phyloP scores from a whole-genome alignment of 225 moss, liverwort and hornwort genomes.

The Bryoerythrophyllum caledonicum region DNA sequence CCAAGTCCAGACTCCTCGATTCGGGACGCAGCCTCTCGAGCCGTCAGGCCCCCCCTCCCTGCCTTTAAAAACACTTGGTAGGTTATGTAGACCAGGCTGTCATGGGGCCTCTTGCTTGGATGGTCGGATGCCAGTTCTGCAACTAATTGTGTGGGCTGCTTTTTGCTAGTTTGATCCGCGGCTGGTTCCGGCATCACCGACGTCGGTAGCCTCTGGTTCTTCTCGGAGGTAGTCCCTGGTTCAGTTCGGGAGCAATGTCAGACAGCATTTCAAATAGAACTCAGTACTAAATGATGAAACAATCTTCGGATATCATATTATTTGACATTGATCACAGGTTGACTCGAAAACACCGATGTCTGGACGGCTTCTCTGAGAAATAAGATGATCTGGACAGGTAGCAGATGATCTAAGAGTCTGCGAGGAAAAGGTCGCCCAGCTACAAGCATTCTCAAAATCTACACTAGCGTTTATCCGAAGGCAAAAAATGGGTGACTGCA shows the following conservation, averaged over 20 bases:
- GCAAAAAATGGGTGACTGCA: not conserved
- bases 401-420: not conserved
- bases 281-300: not conserved
- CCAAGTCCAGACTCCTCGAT: slow-evolving; percentile 53
- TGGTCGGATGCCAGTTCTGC: slow-evolving; percentile 60
- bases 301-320: not conserved
- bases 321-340: not conserved
- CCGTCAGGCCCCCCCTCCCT: slow-evolving; percentile 59
- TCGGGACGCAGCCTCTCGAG: slow-evolving; percentile 62
- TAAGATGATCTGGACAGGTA: not conserved
- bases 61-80: slow-evolving; percentile 64
- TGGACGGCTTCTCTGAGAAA: not conserved
- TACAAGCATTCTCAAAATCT: not conserved
- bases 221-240: slow-evolving; percentile 34
- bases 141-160: slow-evolving; percentile 30
- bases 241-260: slow-evolving; percentile 14
- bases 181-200: slow-evolving; percentile 25
- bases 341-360: not conserved
- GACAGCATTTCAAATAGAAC: not conserved
- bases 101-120: slow-evolving; percentile 53
- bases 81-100: slow-evolving; percentile 60
- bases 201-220: slow-evolving; percentile 23
- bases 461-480: not conserved
- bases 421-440: not conserved
- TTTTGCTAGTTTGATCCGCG: slow-evolving; percentile 27